phyloP scores from a whole-genome alignment of 345 rosid genomes.

The Lepidium sativum region DNA sequence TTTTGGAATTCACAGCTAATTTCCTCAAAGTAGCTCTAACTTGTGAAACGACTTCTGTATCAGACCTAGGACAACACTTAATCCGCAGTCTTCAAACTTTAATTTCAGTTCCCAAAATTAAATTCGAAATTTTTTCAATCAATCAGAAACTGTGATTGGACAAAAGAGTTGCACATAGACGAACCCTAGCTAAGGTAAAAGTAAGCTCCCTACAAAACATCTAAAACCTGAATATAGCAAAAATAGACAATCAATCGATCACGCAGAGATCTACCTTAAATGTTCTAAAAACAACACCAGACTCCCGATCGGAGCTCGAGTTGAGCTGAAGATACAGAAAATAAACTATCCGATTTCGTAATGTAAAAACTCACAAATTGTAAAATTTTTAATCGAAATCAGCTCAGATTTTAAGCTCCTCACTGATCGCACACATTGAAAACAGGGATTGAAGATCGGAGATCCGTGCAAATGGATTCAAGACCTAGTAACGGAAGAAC shows the following conservation, averaged over 20 bases:
- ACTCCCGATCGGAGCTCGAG: constrained; percentile 13
- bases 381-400: background rate
- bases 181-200: constrained; percentile 26
- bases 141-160: constrained; percentile 3
- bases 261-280: constrained; percentile 11
- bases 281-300: background rate
- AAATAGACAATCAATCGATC: background rate
- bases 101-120: background rate
- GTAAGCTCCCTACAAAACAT: background rate
- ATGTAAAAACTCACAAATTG: background rate
- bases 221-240: background rate
- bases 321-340: constrained; percentile 7
- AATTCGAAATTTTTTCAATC: background rate
- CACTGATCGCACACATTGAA: background rate
- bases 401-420: constrained; percentile 2
- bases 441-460: constrained; percentile 13
- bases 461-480: constrained; percentile 15
- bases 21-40: background rate
- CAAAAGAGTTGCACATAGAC: constrained; percentile 30
- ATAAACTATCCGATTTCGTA: background rate
- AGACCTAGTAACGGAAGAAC: constrained; percentile 20
- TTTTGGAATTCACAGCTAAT: background rate
- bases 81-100: background rate
- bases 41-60: background rate
- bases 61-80: background rate